Evolutionary conservation across 306 rosid genomes (phyloP), one percentile per base, ranked within the genome.

Genomic region (Morella rubra): DNA sequence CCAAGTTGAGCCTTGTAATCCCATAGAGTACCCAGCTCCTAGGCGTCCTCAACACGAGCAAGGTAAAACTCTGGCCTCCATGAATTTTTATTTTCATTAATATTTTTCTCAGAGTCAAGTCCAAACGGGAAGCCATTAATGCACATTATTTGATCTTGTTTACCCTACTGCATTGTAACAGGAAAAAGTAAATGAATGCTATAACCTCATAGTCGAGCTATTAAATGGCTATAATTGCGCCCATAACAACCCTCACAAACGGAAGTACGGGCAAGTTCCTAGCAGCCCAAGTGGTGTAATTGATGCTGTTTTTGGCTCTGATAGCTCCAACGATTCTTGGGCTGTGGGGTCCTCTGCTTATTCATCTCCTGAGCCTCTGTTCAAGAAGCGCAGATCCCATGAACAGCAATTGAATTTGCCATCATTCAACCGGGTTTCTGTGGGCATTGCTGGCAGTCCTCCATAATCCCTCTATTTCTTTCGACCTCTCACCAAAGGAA

Each of bases 321-420:
- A 90, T 69, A 88, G 90, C 81, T 92, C 97, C 66, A 88, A 89
- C 70, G 96, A 95, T 80, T 95, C 93, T 16, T 91, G 99, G 97
- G 70, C 77, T 14, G 86, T 87, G 74, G 93, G 84, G 82, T 81
- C 96, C 61, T 80, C 88, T 40, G 81, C 81, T 14, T 84, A 71
- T 78, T 83, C 91, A 22, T 76, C 89, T 2, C 77, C 89, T 27
- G 85, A 85, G 76, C 84, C 86, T 71, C 75, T 80, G 69, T 86
- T 89, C 76, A 95, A 95, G 92, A 95, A 87, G 85, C 81, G 67
- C 82, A 90, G 84, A 83, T 54, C 82, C 66, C 87, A 86, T 78
- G 89, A 84, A 44, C 91, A 88, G 80, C 87, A 83, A 73, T 77
- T 87, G 85, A 86, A 75, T 13, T 52, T 86, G 85, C 81, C 93